Conservation (phyloP, 257 asterid species). For the Solanum lycopersicoides region DNA sequence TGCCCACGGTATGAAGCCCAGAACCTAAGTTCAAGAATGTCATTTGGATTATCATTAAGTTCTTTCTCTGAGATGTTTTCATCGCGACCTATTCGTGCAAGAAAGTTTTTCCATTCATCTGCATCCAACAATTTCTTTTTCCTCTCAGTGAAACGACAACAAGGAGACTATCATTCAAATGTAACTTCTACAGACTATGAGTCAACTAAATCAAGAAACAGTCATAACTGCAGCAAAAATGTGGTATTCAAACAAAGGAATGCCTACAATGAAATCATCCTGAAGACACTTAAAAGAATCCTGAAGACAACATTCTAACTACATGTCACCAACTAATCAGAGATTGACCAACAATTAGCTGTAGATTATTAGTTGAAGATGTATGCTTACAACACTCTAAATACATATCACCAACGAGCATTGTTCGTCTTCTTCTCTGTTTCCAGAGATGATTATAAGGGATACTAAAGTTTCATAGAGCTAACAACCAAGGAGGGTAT, state of each 20-base stretch:
- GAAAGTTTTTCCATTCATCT: slow-evolving; percentile 98
- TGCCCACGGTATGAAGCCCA: slow-evolving; percentile 99
- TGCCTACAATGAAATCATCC: not conserved
- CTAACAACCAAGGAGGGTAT: not conserved
- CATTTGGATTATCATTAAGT: slow-evolving; percentile 67
- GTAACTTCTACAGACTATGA: not conserved
- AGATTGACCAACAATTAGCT: not conserved
- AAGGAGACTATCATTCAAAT: not conserved
- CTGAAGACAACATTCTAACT: not conserved
- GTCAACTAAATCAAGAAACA: not conserved
- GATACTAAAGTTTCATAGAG: not conserved
- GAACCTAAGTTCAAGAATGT: slow-evolving; percentile 86
- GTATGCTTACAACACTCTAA: not conserved
- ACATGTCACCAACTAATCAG: not conserved
- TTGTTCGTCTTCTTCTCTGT: not conserved
- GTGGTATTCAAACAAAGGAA: not conserved
- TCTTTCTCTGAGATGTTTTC: slow-evolving; percentile 70
- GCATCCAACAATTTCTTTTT: slow-evolving; percentile 9
- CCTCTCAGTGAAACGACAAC: not conserved
- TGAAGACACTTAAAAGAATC: not conserved
- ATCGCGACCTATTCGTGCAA: slow-evolving; percentile 88
- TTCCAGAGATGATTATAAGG: not conserved
- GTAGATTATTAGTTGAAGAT: not conserved
- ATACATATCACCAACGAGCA: not conserved
- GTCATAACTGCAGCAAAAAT: not conserved